phyloP scores from a whole-genome alignment of 1,139 yeast species.

The Candida neerlandica region DNA sequence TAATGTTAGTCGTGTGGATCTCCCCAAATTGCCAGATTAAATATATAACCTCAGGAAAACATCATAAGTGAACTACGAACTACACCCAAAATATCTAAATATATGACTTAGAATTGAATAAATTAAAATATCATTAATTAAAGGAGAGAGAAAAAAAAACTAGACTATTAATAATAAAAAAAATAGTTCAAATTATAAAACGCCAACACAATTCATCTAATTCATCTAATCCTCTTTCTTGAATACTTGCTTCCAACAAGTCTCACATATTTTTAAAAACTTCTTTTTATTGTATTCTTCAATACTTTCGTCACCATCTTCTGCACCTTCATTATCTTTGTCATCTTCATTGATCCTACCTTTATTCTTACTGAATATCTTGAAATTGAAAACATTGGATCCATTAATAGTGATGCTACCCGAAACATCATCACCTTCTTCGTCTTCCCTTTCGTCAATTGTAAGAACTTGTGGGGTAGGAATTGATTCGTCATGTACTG shows the following conservation, averaged over 20 bases:
- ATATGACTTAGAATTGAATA: background rate
- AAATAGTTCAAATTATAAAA: background rate
- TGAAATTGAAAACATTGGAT: conserved; percentile 45
- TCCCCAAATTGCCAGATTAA: too few species aligned
- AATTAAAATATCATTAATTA: background rate
- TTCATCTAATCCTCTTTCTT: conserved; percentile 2
- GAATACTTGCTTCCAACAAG: conserved; percentile 52
- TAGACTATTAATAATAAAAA: background rate
- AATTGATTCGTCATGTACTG: conserved; percentile 26
- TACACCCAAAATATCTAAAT: too few species aligned
- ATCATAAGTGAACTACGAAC: too few species aligned
- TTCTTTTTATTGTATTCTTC: conserved; percentile 20
- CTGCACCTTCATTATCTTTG: conserved; percentile 4
- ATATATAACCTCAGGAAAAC: too few species aligned
- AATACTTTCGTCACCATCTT: background rate
- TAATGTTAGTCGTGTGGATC: too few species aligned
- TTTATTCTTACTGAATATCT: conserved; percentile 27
- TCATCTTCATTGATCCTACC: conserved; percentile 7
- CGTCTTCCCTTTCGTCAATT: conserved; percentile 7
- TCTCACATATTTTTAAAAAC: conserved; percentile 54
- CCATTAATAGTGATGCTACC: conserved; percentile 50
- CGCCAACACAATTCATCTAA: background rate
- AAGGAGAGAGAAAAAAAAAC: background rate
- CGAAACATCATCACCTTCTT: conserved; percentile 32
- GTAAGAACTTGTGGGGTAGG: conserved; percentile 5